Evolutionary conservation across 331 rosid genomes (phyloP).

Genomic region (Stylosanthes scabra): DNA sequence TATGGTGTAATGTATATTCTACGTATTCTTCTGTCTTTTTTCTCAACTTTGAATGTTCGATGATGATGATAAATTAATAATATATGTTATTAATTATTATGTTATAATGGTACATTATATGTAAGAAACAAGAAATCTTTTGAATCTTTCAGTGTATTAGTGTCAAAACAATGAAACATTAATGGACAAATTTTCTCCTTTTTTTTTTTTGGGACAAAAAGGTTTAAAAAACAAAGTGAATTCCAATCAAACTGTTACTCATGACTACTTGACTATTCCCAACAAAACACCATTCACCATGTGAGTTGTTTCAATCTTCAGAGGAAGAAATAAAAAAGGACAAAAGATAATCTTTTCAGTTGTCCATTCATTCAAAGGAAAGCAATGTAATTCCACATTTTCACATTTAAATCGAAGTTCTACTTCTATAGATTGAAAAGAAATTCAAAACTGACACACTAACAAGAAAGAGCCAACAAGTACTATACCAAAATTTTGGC

Average conservation of each 20-base stretch:
- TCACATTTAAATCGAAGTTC: constrained; percentile 1
- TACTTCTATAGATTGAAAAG: neutral
- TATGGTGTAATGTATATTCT: neutral
- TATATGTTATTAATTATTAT: no score
- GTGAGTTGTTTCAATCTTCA: neutral
- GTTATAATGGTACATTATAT: no score
- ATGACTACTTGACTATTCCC: neutral
- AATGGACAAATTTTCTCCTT: no score
- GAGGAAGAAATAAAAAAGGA: neutral
- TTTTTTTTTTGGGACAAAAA: neutral
- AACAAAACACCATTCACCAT: neutral
- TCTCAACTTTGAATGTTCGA: neutral
- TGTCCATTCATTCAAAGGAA: neutral
- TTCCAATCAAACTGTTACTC: neutral
- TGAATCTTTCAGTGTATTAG: no score
- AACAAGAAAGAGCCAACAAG: neutral
- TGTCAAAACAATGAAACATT: no score
- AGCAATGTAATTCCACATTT: neutral
- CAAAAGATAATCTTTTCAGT: neutral
- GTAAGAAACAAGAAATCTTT: no score
- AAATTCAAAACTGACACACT: neutral
- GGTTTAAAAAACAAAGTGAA: neutral
- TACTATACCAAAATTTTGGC: neutral
- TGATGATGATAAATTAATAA: neutral
- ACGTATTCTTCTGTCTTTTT: neutral